These are phyloP conservation scores for Penicillium psychrosexuale DNA, from an alignment of 2,329 filamentous ascomycete species.

Conservation along the genomic window DNA sequence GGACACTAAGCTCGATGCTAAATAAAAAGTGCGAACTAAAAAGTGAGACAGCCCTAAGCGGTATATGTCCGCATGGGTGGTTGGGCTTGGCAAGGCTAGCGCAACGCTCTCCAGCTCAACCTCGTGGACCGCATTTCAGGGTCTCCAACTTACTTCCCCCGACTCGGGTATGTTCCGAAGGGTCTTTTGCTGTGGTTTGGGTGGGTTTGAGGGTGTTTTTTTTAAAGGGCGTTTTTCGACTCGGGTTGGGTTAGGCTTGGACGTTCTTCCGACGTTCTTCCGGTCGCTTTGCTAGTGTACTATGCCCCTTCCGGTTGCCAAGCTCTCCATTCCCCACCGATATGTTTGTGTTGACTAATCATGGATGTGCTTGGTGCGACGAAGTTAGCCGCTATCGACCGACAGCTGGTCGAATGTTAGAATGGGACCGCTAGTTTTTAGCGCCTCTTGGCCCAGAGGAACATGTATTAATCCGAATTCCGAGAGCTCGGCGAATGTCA, in stretches of 20 bases:
- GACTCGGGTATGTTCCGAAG: background rate
- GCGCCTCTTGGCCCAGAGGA: too few species aligned
- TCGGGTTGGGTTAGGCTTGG: background rate
- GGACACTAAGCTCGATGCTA: background rate
- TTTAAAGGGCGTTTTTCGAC: background rate
- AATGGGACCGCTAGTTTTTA: too few species aligned
- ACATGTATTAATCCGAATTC: too few species aligned
- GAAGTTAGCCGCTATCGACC: too few species aligned
- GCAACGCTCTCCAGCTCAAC: background rate
- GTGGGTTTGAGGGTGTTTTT: background rate
- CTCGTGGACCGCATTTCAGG: background rate
- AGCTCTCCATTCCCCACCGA: background rate
- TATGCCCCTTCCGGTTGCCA: background rate
- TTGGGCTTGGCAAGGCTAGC: background rate
- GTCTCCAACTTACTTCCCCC: background rate
- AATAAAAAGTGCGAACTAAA: background rate
- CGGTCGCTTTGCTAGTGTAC: background rate
- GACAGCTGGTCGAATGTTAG: too few species aligned
- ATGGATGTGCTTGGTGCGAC: background rate
- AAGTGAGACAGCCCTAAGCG: constrained; percentile 3
- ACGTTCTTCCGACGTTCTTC: background rate
- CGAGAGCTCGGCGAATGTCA: too few species aligned
- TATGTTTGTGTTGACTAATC: background rate
- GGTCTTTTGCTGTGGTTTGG: background rate
- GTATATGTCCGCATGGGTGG: background rate